Percentiles rank a stretch among this genome's conserved stretches.
These are phyloP conservation scores for Chlorella variabilis DNA, from an alignment of 163 green algal genomes.

Conservation along the genomic window DNA sequence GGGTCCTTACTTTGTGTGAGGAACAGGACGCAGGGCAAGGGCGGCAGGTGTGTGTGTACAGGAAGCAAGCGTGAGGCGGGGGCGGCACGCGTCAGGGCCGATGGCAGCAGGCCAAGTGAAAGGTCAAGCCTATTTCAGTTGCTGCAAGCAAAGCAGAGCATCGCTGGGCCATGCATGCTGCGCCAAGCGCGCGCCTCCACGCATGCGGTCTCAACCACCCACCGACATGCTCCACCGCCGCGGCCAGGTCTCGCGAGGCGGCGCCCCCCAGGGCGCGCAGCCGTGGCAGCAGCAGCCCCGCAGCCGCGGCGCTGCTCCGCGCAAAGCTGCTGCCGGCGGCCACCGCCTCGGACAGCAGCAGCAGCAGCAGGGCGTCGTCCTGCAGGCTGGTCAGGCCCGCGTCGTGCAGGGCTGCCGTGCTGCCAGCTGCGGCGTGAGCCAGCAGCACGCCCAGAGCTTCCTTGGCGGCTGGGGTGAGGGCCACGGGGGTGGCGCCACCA, in stretches of 20 bases:
- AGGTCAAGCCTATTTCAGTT: too few relatives aligned
- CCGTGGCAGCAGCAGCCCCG: constrained; percentile 28
- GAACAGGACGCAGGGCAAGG: background rate
- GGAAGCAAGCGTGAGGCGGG: too few relatives aligned
- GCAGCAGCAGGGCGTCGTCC: constrained; percentile 15
- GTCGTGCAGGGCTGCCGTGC: background rate
- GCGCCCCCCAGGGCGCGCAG: background rate
- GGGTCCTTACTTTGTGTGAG: too few relatives aligned
- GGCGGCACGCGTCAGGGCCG: too few relatives aligned
- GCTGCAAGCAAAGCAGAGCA: too few relatives aligned
- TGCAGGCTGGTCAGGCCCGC: background rate
- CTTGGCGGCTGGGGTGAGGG: background rate
- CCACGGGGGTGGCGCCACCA: background rate
- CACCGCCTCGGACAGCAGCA: constrained; percentile 6
- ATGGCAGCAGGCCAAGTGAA: too few relatives aligned
- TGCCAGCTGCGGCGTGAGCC: background rate
- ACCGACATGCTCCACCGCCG: constrained; percentile 13
- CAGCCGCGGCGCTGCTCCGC: background rate
- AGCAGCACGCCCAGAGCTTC: background rate
- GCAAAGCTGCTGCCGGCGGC: constrained; percentile 15
- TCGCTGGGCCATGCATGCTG: too few relatives aligned
- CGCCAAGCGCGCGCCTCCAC: too few relatives aligned
- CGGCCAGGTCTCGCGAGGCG: constrained; percentile 15
- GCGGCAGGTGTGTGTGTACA: too few relatives aligned
- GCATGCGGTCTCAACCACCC: too few relatives aligned